Base-by-base conservation (phyloP, 2,329 filamentous ascomycete species). In the Bimuria novae-zelandiae region DNA sequence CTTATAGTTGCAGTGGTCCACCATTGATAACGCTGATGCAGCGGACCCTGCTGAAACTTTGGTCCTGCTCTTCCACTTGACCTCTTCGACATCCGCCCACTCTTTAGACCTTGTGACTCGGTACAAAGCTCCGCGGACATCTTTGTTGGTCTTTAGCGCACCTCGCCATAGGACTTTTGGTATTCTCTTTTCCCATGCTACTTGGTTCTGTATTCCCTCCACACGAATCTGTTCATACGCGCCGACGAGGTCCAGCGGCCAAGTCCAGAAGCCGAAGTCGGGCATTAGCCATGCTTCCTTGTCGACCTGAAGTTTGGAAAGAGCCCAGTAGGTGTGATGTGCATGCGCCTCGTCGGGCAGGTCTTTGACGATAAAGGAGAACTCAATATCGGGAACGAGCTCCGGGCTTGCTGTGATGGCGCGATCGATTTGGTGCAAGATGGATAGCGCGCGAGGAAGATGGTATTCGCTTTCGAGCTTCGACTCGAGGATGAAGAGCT, bases 381-480 rank as follows among this genome's bases (percentile, higher is more conserved):
- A 79, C 59, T 80, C 70, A 22, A 80, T 81, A 64, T 84, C 74
- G 4, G 82, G 81, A 2, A 82, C 59, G 0, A 72, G 72, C 4
- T 74, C 67, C 0, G 81, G 80, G 7, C 79, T 77, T 10, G 83
- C 80, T 25, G 79, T 60, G 11, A 84, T 64, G 4, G 82, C 81
- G 53, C 79, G 77, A 63, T 84, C 71, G 57, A 85, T 75, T 57
- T 82, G 79, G 63, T 82, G 77, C 1, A 85, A 75, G 8, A 79
- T 77, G n/a, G 82, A 80, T 12, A 68, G 63, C 6, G 62, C 60
- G 16, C 72, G 70, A 12, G 63, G 61, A n/a, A 58, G 49, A 33
- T 63, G 49, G 22, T 59, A 62, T n/a, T 59, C 60, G 16, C 48
- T 48, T 23, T 62, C 51, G 22, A 56, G 58, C 8, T 57, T 65